Base-by-base conservation (phyloP, 352 stramenopile genomes). In the Aphanomyces invadans region DNA sequence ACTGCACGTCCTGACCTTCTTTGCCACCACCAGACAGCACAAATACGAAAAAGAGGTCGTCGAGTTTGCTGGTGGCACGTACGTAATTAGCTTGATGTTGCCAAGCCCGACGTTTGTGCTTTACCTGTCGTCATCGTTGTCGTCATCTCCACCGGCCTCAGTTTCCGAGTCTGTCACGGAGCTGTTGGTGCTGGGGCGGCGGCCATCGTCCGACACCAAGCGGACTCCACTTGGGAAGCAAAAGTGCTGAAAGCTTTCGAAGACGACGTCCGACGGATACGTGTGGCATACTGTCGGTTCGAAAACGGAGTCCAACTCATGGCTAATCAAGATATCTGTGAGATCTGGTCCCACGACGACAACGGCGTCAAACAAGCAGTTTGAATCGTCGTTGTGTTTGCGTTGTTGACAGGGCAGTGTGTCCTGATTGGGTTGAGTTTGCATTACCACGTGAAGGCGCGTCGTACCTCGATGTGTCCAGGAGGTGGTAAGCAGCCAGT, bases 211-310 rank as follows among this genome's bases (percentile, higher is more conserved):
- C 21, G 36, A 31, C 21, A 33, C 26, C 28, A 67, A 21, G 12
- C 28, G 39, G 21, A 67, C 54, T 2, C 39, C 60, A 28, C 57
- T 67, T 2, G 60, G 60, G 31, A 59, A 67, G 28, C 60, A 67
- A 57, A 67, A 67, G 49, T 67, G 60, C 32, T 67, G 42, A 11
- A 67, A 21, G 26, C 60, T 67, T 59, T 67, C 60, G 25, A 45
- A 59, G 7, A 25, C 21, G 9, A 51, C 42, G 12, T 49, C 19
- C 9, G 17, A 31, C 7, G 60, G 60, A 23, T 67, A 67, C 21
- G 60, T 60, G 5, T 31, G 38, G 49, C 60, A 67, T 10, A 67
- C 49, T n/a, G 57, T 25, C 7, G 60, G 60, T 11, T 67, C 60
- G 23, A 67, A 67, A 0, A 28, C 17, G 2, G 60, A 9, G 5